Evolutionary conservation across 305 asterid species (phyloP).

Genomic region (Fraxinus angustifolia): DNA sequence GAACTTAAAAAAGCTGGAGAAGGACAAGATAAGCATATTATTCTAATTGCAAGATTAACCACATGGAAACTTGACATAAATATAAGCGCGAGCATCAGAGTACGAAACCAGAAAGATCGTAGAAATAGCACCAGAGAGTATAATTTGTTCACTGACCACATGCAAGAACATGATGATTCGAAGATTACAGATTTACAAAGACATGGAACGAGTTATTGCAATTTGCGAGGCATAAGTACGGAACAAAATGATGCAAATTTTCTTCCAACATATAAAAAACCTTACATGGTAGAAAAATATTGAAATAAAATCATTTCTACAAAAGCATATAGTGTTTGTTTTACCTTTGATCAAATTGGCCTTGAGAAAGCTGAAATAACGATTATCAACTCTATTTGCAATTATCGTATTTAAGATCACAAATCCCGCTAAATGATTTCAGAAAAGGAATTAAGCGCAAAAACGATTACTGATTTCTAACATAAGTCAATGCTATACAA

Average conservation of each 20-base stretch:
- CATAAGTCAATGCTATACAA: conserved; percentile 4
- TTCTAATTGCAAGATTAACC: not conserved
- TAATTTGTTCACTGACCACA: not conserved
- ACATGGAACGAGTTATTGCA: not conserved
- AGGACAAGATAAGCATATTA: not conserved
- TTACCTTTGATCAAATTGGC: not conserved
- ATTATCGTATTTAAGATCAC: not conserved
- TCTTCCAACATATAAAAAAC: not conserved
- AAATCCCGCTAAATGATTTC: not conserved
- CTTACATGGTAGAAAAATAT: not conserved
- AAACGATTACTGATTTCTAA: not conserved
- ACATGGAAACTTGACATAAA: not conserved
- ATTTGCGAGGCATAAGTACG: not conserved
- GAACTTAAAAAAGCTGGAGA: not conserved
- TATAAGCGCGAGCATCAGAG: not conserved
- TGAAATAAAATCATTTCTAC: not conserved
- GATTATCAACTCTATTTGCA: not conserved
- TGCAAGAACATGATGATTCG: not conserved
- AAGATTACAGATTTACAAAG: not conserved
- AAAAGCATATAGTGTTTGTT: not conserved
- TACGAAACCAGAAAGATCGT: not conserved
- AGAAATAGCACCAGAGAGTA: not conserved
- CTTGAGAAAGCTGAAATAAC: not conserved
- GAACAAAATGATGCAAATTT: not conserved
- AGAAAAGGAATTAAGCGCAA: not conserved